These are phyloP conservation scores for Pichia pseudocactophila DNA, from an alignment of 805 yeast species.

Conservation along the genomic window DNA sequence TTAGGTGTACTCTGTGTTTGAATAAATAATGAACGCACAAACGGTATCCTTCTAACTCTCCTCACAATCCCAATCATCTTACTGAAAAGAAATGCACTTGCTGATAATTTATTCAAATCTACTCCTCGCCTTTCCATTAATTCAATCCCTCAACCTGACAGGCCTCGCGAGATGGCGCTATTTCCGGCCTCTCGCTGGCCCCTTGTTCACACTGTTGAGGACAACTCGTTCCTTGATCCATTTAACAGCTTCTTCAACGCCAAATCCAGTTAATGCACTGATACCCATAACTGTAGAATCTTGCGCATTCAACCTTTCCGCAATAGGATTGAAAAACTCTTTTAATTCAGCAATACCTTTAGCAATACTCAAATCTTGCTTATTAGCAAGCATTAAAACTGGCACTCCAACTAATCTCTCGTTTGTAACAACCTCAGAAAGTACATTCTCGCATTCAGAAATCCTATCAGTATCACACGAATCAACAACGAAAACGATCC, in stretches of 20 bases:
- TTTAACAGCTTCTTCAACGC: conserved; percentile 77
- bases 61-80: not conserved
- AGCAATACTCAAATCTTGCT: conserved; percentile 60
- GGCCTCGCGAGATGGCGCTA: too few species aligned
- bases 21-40: conserved; percentile 40
- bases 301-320: conserved; percentile 80
- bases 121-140: not conserved
- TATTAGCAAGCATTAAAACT: conserved; percentile 88
- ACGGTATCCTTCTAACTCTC: not conserved
- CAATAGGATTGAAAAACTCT: conserved; percentile 72
- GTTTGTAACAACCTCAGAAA: conserved; percentile 48
- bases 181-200: not conserved
- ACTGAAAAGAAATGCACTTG: too few species aligned
- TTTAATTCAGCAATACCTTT: conserved; percentile 74
- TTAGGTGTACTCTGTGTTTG: conserved; percentile 85
- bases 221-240: conserved; percentile 75
- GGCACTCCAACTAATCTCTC: conserved; percentile 73
- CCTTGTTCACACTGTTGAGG: conserved; percentile 45
- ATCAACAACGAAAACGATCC: conserved; percentile 85
- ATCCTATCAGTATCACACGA: conserved; percentile 78
- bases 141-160: not conserved
- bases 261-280: conserved; percentile 76
- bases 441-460: conserved; percentile 68
- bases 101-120: too few species aligned
- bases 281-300: conserved; percentile 87